Evolutionary conservation across 306 rosid genomes (phyloP).

Genomic region (Vicia faba): DNA sequence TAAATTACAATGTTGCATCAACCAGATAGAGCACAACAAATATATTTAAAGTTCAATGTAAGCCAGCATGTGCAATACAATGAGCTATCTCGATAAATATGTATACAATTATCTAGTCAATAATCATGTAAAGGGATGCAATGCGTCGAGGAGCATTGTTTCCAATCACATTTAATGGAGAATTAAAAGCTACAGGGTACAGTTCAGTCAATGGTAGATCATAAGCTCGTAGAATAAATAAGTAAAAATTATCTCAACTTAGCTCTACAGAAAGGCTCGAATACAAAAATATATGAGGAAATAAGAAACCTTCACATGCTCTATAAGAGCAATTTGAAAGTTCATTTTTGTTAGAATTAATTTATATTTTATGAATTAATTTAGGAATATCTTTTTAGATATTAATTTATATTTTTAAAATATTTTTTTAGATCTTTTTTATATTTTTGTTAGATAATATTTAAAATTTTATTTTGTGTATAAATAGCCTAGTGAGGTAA

Average conservation of each 20-base stretch:
- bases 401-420: too few species aligned
- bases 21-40: constrained; percentile 12
- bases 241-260: not conserved
- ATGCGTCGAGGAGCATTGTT: constrained; percentile 5
- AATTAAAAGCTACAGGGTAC: constrained; percentile 20
- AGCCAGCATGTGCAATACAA: not conserved
- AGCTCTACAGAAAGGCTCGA: not conserved
- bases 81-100: too few species aligned
- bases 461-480: too few species aligned
- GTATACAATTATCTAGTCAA: too few species aligned
- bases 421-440: too few species aligned
- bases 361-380: too few species aligned
- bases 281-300: not conserved
- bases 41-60: not conserved
- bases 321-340: constrained; percentile 10
- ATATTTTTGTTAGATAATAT: too few species aligned
- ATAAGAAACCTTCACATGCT: not conserved
- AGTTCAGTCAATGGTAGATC: constrained; percentile 7
- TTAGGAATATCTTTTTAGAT: too few species aligned
- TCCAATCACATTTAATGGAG: constrained; percentile 3
- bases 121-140: too few species aligned
- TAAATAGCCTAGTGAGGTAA: too few species aligned
- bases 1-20: constrained; percentile 22
- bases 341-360: too few species aligned
- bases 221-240: not conserved